A percentile compares a stretch with the other conserved stretches of the same genome.
These are phyloP conservation scores for Fusarium bactridioides DNA, from an alignment of 2,329 filamentous ascomycete genomes.

Conservation along the genomic window DNA sequence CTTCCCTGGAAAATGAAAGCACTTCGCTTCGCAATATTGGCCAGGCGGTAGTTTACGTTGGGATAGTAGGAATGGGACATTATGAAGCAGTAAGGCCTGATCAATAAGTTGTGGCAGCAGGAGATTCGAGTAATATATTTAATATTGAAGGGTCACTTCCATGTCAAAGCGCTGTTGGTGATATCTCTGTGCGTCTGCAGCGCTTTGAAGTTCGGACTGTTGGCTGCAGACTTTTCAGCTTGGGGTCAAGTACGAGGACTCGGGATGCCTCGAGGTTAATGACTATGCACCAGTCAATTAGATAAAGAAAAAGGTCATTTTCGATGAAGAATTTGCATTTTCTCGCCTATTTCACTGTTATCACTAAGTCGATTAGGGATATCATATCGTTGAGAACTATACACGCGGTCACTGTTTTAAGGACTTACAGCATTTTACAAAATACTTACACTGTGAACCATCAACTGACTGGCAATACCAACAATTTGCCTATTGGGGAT, in stretches of 20 bases:
- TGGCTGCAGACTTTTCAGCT: neutral
- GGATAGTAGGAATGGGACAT: neutral
- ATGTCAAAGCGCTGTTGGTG: neutral
- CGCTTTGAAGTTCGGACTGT: neutral
- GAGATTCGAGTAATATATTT: neutral
- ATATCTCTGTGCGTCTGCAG: neutral
- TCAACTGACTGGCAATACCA: neutral
- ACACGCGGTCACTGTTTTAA: neutral
- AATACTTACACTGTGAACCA: no score
- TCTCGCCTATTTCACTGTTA: neutral
- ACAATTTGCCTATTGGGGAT: neutral
- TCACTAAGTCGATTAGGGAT: no score
- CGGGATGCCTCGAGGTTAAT: neutral
- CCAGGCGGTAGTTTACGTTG: neutral
- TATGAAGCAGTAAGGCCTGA: neutral
- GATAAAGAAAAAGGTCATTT: neutral
- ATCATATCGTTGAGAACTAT: no score
- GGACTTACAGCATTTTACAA: neutral
- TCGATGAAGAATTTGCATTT: neutral
- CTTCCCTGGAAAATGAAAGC: neutral
- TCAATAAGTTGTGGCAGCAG: neutral
- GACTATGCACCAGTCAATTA: no score
- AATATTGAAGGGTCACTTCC: neutral
- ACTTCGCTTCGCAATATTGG: neutral
- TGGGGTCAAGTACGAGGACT: neutral